Conservation (phyloP, 1,284 basidiomycete genomes). For the Fomitopsis pinicola region DNA sequence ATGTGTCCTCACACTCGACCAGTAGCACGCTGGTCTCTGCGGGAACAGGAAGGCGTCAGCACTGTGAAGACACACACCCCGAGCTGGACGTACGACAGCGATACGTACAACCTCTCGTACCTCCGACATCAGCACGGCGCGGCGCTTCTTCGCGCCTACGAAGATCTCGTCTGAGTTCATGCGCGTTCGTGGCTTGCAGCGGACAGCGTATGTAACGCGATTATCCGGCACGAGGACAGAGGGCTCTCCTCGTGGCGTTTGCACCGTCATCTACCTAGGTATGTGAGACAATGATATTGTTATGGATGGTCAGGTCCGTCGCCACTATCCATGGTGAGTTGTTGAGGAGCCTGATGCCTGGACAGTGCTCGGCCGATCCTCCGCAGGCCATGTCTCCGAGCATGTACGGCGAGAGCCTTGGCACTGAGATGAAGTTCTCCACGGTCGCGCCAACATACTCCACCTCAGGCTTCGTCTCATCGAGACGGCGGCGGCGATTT, state of each 20-base stretch:
- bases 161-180: constrained; percentile 61
- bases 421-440: not conserved
- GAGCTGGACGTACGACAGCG: constrained; percentile 39
- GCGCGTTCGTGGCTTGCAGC: constrained; percentile 48
- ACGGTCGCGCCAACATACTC: constrained; percentile 42
- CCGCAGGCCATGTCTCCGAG: constrained; percentile 22
- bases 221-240: constrained; percentile 55
- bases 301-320: too few species aligned
- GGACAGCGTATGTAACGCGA: constrained; percentile 53
- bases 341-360: too few species aligned
- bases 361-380: too few species aligned
- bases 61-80: constrained; percentile 42
- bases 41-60: too few species aligned
- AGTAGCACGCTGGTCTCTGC: not conserved
- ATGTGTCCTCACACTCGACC: constrained; percentile 26
- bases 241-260: constrained; percentile 24
- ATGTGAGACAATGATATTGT: constrained; percentile 16
- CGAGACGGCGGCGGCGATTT: constrained; percentile 36
- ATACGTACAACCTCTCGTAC: constrained; percentile 51
- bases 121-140: constrained; percentile 52
- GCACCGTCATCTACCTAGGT: too few species aligned
- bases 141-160: constrained; percentile 44
- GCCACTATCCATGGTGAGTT: too few species aligned
- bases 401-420: constrained; percentile 27
- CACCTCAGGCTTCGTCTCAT: constrained; percentile 41